Conservation (phyloP, 768 basidiomycete species). For the Boletus subparvulus region DNA sequence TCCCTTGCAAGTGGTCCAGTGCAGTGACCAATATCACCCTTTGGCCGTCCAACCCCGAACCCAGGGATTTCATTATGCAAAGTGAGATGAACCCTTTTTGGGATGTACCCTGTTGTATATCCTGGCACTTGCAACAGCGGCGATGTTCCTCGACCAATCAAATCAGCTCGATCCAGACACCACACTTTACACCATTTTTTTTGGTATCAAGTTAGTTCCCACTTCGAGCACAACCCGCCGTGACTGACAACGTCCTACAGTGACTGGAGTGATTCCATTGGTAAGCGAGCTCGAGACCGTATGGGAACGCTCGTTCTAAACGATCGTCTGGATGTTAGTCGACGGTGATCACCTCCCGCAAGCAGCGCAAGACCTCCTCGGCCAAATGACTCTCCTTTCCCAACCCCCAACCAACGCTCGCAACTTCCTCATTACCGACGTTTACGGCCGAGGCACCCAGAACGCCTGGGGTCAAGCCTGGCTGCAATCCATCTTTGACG, state of each 20-base stretch:
- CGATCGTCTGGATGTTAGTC: slow-evolving; percentile 20
- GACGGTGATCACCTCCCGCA: slow-evolving; percentile 48
- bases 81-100: slow-evolving; percentile 26
- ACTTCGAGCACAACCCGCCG: background rate
- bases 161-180: slow-evolving; percentile 45
- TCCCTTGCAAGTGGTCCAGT: slow-evolving; percentile 31
- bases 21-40: slow-evolving; percentile 47
- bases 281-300: slow-evolving; percentile 25
- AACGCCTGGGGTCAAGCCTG: slow-evolving; percentile 44
- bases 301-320: background rate
- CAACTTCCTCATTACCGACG: slow-evolving; percentile 49
- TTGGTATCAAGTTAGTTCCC: slow-evolving; percentile 51
- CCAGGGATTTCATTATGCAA: slow-evolving; percentile 50
- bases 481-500: slow-evolving; percentile 46
- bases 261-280: slow-evolving; percentile 43
- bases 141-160: slow-evolving; percentile 44
- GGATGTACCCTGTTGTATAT: background rate
- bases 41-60: slow-evolving; percentile 51
- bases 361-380: slow-evolving; percentile 44
- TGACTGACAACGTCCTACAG: slow-evolving; percentile 25
- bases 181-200: slow-evolving; percentile 52
- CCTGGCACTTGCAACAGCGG: slow-evolving; percentile 29
- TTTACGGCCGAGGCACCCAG: slow-evolving; percentile 47
- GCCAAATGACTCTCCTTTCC: slow-evolving; percentile 47
- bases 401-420: slow-evolving; percentile 50